Percentiles rank a stretch among this genome's conserved stretches.
Conservation (phyloP, 805 yeast genomes). For the Danielozyma ontarioensis region DNA sequence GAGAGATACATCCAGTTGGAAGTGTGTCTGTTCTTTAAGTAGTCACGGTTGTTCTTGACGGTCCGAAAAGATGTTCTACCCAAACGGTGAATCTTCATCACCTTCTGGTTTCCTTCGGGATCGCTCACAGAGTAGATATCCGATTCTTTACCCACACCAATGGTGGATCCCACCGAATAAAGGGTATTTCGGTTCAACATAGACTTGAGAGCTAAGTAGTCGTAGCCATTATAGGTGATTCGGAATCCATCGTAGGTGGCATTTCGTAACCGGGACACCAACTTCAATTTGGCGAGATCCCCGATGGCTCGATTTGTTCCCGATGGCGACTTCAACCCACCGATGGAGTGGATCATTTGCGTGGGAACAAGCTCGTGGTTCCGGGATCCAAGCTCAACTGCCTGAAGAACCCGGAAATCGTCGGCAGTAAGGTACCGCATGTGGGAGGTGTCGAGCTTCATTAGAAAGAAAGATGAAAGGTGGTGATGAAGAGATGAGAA, state of each 20-base stretch:
- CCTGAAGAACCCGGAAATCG: conserved; percentile 84
- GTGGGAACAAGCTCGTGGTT: conserved; percentile 96
- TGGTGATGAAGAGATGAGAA: no score
- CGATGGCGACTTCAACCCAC: conserved; percentile 70
- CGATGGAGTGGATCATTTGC: conserved; percentile 69
- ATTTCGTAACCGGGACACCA: conserved; percentile 75
- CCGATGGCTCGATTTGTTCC: conserved; percentile 75
- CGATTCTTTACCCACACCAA: conserved; percentile 97
- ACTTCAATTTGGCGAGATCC: conserved; percentile 80
- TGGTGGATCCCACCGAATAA: conserved; percentile 75
- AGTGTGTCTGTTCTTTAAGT: conserved; percentile 67
- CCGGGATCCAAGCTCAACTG: conserved; percentile 84
- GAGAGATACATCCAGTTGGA: conserved; percentile 92
- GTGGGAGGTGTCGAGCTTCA: conserved; percentile 91
- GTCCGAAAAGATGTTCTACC: conserved; percentile 93
- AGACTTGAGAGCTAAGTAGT: conserved; percentile 83
- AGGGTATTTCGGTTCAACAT: conserved; percentile 71
- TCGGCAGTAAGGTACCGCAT: conserved; percentile 90
- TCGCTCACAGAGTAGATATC: conserved; percentile 86
- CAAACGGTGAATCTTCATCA: conserved; percentile 83
- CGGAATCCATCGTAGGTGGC: conserved; percentile 95
- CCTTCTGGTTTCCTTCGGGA: conserved; percentile 55
- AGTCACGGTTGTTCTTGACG: conserved; percentile 91
- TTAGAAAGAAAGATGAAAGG: no score
- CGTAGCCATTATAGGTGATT: conserved; percentile 84